Evolutionary conservation across 2,329 filamentous ascomycete species (phyloP).

Genomic region (Westerdykella ornata): DNA sequence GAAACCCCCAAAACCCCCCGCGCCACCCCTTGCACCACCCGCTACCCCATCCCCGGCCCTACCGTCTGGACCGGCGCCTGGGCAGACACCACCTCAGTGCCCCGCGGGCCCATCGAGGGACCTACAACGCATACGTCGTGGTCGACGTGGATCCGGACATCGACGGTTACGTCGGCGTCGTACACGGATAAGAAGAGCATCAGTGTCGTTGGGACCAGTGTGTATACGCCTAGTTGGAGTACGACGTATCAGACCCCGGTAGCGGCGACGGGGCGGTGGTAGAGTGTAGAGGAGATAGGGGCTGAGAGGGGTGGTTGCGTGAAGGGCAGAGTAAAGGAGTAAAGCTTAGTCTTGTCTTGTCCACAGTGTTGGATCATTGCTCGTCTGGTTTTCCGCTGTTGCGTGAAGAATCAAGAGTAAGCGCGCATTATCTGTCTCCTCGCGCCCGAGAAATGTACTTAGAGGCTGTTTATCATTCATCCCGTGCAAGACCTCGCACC

Average conservation of each 20-base stretch:
- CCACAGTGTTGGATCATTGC: too few species aligned
- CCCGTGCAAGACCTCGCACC: too few species aligned
- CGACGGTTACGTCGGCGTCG: slow-evolving; percentile 20
- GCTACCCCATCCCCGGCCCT: slow-evolving; percentile 40
- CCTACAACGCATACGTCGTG: slow-evolving; percentile 21
- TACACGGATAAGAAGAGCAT: slow-evolving; percentile 19
- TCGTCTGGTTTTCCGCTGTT: too few species aligned
- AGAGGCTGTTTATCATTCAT: too few species aligned
- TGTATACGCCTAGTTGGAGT: slow-evolving; percentile 19
- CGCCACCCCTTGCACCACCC: slow-evolving; percentile 18
- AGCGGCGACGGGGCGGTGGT: slow-evolving; percentile 12
- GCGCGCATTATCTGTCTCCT: too few species aligned
- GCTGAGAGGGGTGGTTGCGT: too few species aligned
- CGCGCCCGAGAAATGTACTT: too few species aligned
- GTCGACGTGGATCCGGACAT: slow-evolving; percentile 25
- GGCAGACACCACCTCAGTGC: slow-evolving; percentile 29
- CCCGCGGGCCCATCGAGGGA: slow-evolving; percentile 23
- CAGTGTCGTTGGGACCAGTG: slow-evolving; percentile 18
- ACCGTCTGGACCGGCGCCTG: slow-evolving; percentile 32
- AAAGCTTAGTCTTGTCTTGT: too few species aligned
- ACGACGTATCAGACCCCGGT: slow-evolving; percentile 15
- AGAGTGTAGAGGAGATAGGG: neutral
- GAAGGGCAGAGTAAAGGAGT: too few species aligned
- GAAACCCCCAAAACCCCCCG: slow-evolving; percentile 24
- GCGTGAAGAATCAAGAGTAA: too few species aligned